phyloP scores from a whole-genome alignment of 371 early-diverging fungal species.

The Mucor irregularis region DNA sequence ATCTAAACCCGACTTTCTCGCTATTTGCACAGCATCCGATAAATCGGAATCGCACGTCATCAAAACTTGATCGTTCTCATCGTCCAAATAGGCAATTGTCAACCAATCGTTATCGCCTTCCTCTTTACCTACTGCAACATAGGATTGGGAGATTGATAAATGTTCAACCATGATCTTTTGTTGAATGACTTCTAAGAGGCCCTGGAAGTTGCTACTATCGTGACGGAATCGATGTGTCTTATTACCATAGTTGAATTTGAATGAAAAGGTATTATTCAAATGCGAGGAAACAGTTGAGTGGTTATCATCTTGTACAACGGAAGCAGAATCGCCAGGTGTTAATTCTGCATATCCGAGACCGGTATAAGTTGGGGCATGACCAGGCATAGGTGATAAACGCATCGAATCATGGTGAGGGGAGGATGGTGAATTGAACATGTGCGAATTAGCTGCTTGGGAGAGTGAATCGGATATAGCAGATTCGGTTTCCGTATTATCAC shows the following conservation, averaged over 20 bases:
- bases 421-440: constrained; percentile 31
- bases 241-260: constrained; percentile 72
- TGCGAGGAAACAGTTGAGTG: constrained; percentile 28
- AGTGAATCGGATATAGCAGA: constrained; percentile 51
- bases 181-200: constrained; percentile 50
- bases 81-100: constrained; percentile 81
- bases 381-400: constrained; percentile 22
- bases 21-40: constrained; percentile 76
- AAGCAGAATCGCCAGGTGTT: constrained; percentile 32
- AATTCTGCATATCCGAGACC: constrained; percentile 36
- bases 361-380: constrained; percentile 25
- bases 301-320: constrained; percentile 33
- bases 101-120: constrained; percentile 41
- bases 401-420: constrained; percentile 14
- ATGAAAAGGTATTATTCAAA: constrained; percentile 54
- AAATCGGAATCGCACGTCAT: constrained; percentile 77
- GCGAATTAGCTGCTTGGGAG: constrained; percentile 40
- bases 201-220: constrained; percentile 47
- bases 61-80: constrained; percentile 83
- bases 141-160: constrained; percentile 29
- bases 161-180: constrained; percentile 33
- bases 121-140: constrained; percentile 7
- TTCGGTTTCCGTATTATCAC: constrained; percentile 51
- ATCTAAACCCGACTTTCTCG: constrained; percentile 68
- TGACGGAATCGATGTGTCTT: constrained; percentile 78